Conservation (phyloP, 257 asterid species). For the Avicennia marina region DNA sequence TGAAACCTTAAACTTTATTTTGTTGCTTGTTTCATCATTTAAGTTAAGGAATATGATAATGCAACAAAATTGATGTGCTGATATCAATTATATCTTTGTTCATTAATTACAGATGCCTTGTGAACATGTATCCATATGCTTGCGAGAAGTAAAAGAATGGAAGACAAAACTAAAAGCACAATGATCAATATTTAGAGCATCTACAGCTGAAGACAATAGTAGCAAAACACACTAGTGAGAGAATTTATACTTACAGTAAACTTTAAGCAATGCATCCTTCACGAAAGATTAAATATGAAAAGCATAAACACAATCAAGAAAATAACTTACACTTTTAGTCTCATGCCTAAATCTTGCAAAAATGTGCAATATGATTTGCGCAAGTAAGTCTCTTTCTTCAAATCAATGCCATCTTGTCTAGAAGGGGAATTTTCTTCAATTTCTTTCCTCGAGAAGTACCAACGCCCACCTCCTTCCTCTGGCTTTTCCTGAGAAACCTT, state of each 20-base stretch:
- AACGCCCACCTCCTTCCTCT: conserved; percentile 45
- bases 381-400: conserved; percentile 56
- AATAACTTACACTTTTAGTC: conserved; percentile 56
- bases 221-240: neutral
- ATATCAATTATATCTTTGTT: neutral
- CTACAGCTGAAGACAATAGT: neutral
- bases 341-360: conserved; percentile 59
- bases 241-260: neutral
- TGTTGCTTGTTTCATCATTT: too few species aligned
- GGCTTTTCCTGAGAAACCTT: conserved; percentile 35
- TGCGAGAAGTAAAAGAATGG: neutral
- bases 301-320: neutral
- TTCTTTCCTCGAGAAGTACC: conserved; percentile 56
- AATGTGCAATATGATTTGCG: conserved; percentile 58
- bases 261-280: neutral
- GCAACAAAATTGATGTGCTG: neutral
- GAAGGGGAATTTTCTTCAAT: conserved; percentile 61
- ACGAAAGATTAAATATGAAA: too few species aligned
- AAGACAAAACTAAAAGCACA: neutral
- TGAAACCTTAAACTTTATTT: neutral
- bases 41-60: neutral
- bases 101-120: neutral
- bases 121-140: neutral
- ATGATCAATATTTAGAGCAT: neutral
- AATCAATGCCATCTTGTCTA: conserved; percentile 51